These are phyloP conservation scores for Pythium biforme DNA, from an alignment of 352 stramenopile species.

Conservation along the genomic window DNA sequence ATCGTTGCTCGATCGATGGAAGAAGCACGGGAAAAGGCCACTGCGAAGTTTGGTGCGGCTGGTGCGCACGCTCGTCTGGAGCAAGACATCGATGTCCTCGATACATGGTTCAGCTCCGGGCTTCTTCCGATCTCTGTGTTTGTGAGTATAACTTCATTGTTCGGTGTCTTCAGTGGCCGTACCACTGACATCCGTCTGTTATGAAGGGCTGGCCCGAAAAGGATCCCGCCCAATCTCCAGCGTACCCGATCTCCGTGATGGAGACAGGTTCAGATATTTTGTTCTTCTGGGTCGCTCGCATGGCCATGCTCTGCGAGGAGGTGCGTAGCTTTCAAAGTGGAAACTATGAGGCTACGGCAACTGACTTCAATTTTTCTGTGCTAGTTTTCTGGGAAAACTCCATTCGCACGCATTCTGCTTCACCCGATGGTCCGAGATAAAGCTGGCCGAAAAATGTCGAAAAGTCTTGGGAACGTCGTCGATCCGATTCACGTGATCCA, in stretches of 20 bases:
- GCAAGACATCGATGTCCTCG: conserved; percentile 98
- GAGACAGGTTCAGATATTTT: conserved; percentile 98
- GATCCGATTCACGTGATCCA: conserved; percentile 98
- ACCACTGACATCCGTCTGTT: background rate
- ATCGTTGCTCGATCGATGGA: conserved; percentile 93
- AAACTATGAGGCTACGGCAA: no score
- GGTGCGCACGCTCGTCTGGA: conserved; percentile 85
- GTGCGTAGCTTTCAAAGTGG: conserved; percentile 43
- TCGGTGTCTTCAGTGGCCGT: background rate
- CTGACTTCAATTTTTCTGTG: no score
- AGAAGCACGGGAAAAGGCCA: conserved; percentile 89
- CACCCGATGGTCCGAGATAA: conserved; percentile 99
- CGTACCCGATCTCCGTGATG: conserved; percentile 75
- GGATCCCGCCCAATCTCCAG: conserved; percentile 40
- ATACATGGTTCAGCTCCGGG: conserved; percentile 99
- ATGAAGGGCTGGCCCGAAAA: conserved; percentile 93
- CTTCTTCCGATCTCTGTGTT: conserved; percentile 92
- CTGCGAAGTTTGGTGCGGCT: conserved; percentile 70
- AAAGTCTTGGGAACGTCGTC: conserved; percentile 99
- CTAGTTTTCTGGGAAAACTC: conserved; percentile 91
- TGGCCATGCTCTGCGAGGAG: conserved; percentile 99
- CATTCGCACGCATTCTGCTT: conserved; percentile 98
- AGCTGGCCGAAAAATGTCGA: conserved; percentile 99
- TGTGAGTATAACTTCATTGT: conserved; percentile 28
- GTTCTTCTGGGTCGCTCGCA: conserved; percentile 99